phyloP scores from a whole-genome alignment of 176 grass and related monocot species.

The Triticum timopheevii region DNA sequence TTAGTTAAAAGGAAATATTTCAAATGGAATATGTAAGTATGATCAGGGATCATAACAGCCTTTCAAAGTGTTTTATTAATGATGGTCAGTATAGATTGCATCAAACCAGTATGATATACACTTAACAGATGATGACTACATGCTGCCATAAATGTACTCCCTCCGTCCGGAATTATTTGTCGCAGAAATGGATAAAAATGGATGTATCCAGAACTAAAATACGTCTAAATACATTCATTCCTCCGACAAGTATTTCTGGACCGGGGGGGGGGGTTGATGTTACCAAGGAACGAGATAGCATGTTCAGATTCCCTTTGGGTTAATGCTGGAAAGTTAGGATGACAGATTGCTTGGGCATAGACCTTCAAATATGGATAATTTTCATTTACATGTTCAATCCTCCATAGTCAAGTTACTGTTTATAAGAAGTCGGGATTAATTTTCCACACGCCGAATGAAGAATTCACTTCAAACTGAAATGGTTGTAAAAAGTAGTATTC shows the following conservation, averaged over 20 bases:
- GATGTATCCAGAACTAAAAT: too few species aligned
- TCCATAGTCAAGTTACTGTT: not conserved
- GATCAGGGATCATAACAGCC: not conserved
- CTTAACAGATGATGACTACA: slow-evolving; percentile 7
- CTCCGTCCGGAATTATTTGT: too few species aligned
- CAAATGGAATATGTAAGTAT: not conserved
- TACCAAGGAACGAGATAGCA: not conserved
- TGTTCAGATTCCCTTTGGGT: not conserved
- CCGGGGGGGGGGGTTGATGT: not conserved
- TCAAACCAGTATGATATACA: not conserved
- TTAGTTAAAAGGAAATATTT: slow-evolving; percentile 13
- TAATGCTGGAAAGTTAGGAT: slow-evolving; percentile 5
- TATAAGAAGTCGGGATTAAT: not conserved
- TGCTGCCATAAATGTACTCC: not conserved
- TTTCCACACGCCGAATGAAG: not conserved
- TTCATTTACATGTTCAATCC: not conserved
- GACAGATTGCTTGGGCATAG: slow-evolving; percentile 1
- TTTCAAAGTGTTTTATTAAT: not conserved
- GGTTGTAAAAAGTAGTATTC: slow-evolving; percentile 5
- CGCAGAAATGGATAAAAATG: too few species aligned
- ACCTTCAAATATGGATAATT: slow-evolving; percentile 21
- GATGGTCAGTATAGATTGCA: slow-evolving; percentile 6
- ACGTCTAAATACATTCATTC: too few species aligned
- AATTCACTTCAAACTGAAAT: slow-evolving; percentile 13
- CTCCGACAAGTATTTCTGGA: too few species aligned